Evolutionary conservation across 2,329 filamentous ascomycete species (phyloP).

Genomic region (Ophioceras dolichostomum): DNA sequence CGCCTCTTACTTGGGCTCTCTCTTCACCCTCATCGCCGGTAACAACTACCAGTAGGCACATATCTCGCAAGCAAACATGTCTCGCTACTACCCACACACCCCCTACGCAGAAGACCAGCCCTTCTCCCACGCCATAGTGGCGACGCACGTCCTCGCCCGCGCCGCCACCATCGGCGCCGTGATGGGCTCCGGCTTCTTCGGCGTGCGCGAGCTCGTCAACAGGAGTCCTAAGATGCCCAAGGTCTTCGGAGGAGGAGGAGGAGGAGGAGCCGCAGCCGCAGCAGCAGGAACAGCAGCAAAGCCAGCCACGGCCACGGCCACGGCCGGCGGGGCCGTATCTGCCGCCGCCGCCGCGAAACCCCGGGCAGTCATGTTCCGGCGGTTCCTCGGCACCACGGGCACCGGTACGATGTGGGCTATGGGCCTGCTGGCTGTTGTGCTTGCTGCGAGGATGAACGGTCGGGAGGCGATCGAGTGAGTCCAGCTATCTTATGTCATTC

Average conservation of each 20-base stretch:
- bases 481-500: background rate
- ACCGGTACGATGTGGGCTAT: background rate
- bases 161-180: constrained; percentile 11
- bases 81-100: constrained; percentile 40
- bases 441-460: background rate
- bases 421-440: background rate
- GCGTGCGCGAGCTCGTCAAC: background rate
- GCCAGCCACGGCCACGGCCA: too few relatives aligned
- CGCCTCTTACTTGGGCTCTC: too few relatives aligned
- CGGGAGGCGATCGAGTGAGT: background rate
- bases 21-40: too few relatives aligned
- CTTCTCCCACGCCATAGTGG: constrained; percentile 39
- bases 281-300: too few relatives aligned
- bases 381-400: background rate
- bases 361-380: background rate
- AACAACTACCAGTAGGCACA: too few relatives aligned
- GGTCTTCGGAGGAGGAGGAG: too few relatives aligned
- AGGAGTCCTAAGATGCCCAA: too few relatives aligned
- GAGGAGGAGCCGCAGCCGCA: too few relatives aligned
- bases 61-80: too few relatives aligned
- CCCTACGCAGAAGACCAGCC: constrained; percentile 53
- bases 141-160: constrained; percentile 45
- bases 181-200: background rate
- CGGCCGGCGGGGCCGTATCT: too few relatives aligned
- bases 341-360: too few relatives aligned